Percentiles rank a stretch among this genome's conserved stretches.
phyloP scores from a whole-genome alignment of 1,139 yeast genomes.

The Yamadazyma epiphylla region DNA sequence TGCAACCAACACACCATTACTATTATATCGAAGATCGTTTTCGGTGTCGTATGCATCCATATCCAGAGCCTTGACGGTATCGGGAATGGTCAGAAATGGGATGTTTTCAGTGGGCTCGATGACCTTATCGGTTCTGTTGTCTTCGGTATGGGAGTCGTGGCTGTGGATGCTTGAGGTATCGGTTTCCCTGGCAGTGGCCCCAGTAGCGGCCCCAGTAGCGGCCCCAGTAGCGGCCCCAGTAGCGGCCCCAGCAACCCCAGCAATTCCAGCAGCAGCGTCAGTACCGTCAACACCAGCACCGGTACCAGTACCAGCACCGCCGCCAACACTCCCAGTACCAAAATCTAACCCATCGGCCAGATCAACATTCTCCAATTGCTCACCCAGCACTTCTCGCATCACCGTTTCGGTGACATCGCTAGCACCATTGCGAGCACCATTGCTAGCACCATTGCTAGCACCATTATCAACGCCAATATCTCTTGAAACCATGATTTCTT shows the following conservation, averaged over 20 bases:
- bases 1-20: constrained; percentile 6
- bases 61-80: neutral
- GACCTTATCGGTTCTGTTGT: neutral
- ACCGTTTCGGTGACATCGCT: neutral
- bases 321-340: neutral
- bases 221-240: neutral
- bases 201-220: neutral
- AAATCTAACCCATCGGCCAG: too few relatives aligned
- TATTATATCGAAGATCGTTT: constrained; percentile 7
- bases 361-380: too few relatives aligned
- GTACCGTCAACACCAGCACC: neutral
- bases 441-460: neutral
- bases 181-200: neutral
- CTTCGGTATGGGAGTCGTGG: neutral
- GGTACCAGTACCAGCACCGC: neutral
- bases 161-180: neutral
- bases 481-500: too few relatives aligned
- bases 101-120: neutral
- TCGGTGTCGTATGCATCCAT: constrained; percentile 6
- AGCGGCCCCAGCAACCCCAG: neutral
- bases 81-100: neutral
- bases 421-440: neutral
- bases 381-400: too few relatives aligned
- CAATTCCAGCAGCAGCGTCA: neutral
- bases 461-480: neutral